Base-by-base conservation (phyloP, 371 early-diverging fungal genomes). In the Mortierella sp. region DNA sequence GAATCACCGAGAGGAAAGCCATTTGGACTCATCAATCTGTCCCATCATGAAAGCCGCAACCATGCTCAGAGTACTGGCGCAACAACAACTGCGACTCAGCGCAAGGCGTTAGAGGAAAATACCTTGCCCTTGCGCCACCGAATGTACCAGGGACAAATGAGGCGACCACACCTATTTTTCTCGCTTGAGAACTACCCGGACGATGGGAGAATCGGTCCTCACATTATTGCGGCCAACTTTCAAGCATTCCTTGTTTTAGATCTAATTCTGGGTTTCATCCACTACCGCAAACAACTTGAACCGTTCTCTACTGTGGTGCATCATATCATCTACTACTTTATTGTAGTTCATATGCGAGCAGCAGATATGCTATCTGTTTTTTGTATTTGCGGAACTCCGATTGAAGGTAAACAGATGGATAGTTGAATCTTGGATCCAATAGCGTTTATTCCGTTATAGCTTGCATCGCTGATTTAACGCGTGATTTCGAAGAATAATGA, bases 291-390 rank as follows among this genome's bases (percentile, higher is more conserved):
- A 49, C 84, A 87, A 51, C 79, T 90, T 35, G 88, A 86, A 26
- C 59, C 86, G 1, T 79, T 90, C 20, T 89, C 89, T 40, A 89
- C 89, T 9, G 89, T 89, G 86, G 70, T 88, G 8, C 90, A 90
- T 68, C 90, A 90, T 62, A 78, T 87, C 20, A 83, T 84, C 24
- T 90, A 90, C 64, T 76, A 70, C 30, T 81, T 73, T 12, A 81
- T 81, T 67, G 83, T 81, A 28, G 64, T 73, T 5, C 77, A 81
- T 51, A 81, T 81, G 83, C 45, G 73, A 32, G 76, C 72, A 4
- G 76, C 70, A 0, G 76, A 76, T 30, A 75, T 81, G 76, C 51
- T 81, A 26, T 75, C 76, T 5, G 76, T 81, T 0, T 81, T 81
- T 62, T 81, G 83, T 47, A 67, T 76, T 45, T 67, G 62, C 18